Base-by-base conservation (phyloP, 2,329 filamentous ascomycete genomes). In the Exophiala phaeomuriformis region DNA sequence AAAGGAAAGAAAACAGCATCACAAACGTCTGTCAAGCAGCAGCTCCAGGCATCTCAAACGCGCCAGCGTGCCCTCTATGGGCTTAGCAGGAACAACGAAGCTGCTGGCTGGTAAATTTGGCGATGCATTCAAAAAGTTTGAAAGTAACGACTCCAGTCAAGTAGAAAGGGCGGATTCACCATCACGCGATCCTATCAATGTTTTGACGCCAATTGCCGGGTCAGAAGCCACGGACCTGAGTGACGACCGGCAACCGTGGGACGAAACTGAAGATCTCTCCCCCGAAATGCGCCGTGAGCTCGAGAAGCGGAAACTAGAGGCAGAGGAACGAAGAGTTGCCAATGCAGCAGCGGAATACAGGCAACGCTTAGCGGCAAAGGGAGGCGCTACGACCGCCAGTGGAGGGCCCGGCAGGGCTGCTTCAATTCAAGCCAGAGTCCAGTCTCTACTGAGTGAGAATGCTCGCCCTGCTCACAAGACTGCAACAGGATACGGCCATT, bases 81-180 rank as follows among this genome's bases (percentile, higher is more conserved):
- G 85, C 0, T 71, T 88, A 12, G 82, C 85, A 4, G 83, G 82
- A 37, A 86, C 86, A 29, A 95, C 93, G 69, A 88, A 82, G 53
- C 82, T 95, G 36, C 75, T 96, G n/a, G 85, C 84, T 3, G 88
- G 90, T 28, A 89, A 86, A 62, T 96, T 97, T 67, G 89, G 90
- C 0, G 90, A 96, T 64, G 90, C 91, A 2, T 96, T 97, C 72
- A 89, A 91, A 65, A 81, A 86, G 4, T 97, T 97, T 62, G 93
- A 98, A 68, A 77, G 75, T 28, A 57, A 61, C n/a, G 57, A 58
- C n/a, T 59, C 61, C 9, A 61, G 9, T 73, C 76, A 1, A 64
- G 63, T 40, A 65, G 62, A 60, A 33, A 58, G 77, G 71, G 60
- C 76, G 66, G 56, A 75, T 68, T 69, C 77, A 70, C 62, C 71